Base-by-base conservation (phyloP, 768 basidiomycete species). In the Tylopilus plumbeoviolaceoides region DNA sequence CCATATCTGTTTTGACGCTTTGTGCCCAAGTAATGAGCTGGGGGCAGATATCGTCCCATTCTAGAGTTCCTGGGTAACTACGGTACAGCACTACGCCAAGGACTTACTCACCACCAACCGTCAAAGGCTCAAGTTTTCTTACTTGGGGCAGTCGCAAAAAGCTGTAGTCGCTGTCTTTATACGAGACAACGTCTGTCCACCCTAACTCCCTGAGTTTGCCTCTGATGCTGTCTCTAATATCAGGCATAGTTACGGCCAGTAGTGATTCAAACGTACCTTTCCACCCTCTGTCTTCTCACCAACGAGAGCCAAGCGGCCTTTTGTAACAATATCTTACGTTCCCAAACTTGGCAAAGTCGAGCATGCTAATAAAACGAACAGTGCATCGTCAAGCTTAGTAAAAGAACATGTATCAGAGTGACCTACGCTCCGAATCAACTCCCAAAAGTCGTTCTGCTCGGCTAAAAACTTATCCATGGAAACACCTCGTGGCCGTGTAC, bases 1-100 rank as follows among this genome's bases (percentile, higher is more conserved):
- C 4, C 7, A 18, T 3, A 12, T 42, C 11, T 23, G 47, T 17
- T 11, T 42, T 56, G 7, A 9, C 21, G 5, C 11, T 11, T 27
- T 33, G 38, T 18, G 47, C n/a, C 50, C 47, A 52, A 8, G 11
- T 21, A 20, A 48, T 8, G 12, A 57, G 28, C 14, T 27, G 7
- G 7, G 55, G 56, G 1, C 18, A 18, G 4, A 61, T 58, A 39
- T 36, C 2, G n/a, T 20, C 18, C 59, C 56, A 60, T 36, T 57
- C 59, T 60, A 21, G 10, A 35, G 23, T 8, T 3, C 4, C 25
- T 40, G 42, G 2, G 33, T 50, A n/a, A 39, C 17, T 5, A 23
- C 5, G 23, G 18, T 25, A 20, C 17, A 25, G n/a, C 15, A 3
- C 20, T 17, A 9, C 5, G 1, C 18, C 23, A 10, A 25, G 6